These are phyloP conservation scores for Tolypocladium paradoxum DNA, from an alignment of 2,329 filamentous ascomycete genomes.

Conservation along the genomic window DNA sequence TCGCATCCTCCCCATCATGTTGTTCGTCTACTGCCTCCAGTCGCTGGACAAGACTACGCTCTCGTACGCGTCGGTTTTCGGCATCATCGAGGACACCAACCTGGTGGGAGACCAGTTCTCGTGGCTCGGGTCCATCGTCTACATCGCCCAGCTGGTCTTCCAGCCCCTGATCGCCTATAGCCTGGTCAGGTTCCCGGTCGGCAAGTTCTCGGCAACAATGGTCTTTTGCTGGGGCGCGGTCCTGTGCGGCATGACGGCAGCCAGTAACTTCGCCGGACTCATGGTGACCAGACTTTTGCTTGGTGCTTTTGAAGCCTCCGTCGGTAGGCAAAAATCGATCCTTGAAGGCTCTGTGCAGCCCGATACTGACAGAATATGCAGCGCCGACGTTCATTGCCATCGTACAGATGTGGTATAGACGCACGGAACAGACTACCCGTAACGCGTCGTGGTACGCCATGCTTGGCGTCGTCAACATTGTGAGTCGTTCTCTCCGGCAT, in stretches of 20 bases:
- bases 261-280: conserved; percentile 35
- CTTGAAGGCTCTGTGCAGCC: background rate
- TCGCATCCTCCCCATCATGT: conserved; percentile 33
- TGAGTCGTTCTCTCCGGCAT: conserved; percentile 4
- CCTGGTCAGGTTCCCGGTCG: conserved; percentile 49
- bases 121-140: conserved; percentile 51
- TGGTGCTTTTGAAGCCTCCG: conserved; percentile 42
- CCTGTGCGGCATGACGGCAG: conserved; percentile 39
- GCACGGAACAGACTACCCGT: conserved; percentile 45
- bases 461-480: conserved; percentile 47
- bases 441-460: conserved; percentile 50
- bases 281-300: conserved; percentile 44
- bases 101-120: conserved; percentile 47
- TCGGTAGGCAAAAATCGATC: conserved; percentile 8
- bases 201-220: conserved; percentile 48
- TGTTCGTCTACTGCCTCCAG: conserved; percentile 53
- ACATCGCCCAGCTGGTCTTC: conserved; percentile 46
- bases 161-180: conserved; percentile 45
- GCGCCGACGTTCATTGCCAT: conserved; percentile 43
- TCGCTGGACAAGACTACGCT: conserved; percentile 52
- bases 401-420: conserved; percentile 51
- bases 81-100: conserved; percentile 45
- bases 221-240: conserved; percentile 44
- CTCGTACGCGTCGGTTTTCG: conserved; percentile 52
- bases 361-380: background rate